These are phyloP conservation scores for Porodaedalea pini DNA, from an alignment of 1,284 basidiomycete species.

Conservation along the genomic window DNA sequence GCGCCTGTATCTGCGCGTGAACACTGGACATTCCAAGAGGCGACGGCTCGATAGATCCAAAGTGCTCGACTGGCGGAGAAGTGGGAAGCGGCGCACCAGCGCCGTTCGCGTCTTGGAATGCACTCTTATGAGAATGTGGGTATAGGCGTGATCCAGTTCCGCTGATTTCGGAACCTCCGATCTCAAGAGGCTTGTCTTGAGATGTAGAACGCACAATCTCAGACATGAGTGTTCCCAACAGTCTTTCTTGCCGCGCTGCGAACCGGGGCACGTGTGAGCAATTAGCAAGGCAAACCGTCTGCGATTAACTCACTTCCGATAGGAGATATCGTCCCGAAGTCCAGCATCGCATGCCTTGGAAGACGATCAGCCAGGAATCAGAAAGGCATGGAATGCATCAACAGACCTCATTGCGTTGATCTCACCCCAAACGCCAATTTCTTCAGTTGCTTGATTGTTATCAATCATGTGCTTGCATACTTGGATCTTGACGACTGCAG, in stretches of 20 bases:
- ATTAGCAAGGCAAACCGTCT: constrained; percentile 6
- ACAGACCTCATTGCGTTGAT: constrained; percentile 73
- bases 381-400: neutral
- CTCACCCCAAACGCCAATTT: constrained; percentile 77
- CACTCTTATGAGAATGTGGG: constrained; percentile 66
- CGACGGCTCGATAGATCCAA: neutral
- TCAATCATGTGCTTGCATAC: constrained; percentile 81
- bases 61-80: constrained; percentile 8
- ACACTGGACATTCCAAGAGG: constrained; percentile 12
- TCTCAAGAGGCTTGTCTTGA: constrained; percentile 71
- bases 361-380: neutral
- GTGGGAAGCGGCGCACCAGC: constrained; percentile 16
- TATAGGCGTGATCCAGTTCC: constrained; percentile 61
- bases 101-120: constrained; percentile 39
- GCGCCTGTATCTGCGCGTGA: constrained; percentile 14
- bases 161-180: constrained; percentile 28
- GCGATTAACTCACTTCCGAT: constrained; percentile 63
- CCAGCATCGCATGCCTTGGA: constrained; percentile 71
- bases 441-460: constrained; percentile 61
- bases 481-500: constrained; percentile 78
- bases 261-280: constrained; percentile 22
- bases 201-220: constrained; percentile 79
- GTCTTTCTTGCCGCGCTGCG: constrained; percentile 70
- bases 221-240: constrained; percentile 78
- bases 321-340: constrained; percentile 72